A percentile compares a stretch with the other conserved stretches of the same genome.
Evolutionary conservation across 306 rosid species (phyloP).

Genomic region (Datisca glomerata): DNA sequence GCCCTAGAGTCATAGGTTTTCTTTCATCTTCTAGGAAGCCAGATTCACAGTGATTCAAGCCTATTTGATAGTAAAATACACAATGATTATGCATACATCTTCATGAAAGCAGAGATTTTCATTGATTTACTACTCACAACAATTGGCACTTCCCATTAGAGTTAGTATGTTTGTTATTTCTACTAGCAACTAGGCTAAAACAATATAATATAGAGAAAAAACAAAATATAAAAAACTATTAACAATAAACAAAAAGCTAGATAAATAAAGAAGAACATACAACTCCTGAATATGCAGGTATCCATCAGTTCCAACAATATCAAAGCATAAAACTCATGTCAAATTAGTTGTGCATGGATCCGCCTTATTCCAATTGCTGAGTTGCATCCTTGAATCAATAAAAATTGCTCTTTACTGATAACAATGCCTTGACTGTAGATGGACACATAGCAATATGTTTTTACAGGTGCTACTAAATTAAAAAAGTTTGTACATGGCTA

Average conservation of each 20-base stretch:
- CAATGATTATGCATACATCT: too few species aligned
- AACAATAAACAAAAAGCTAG: too few species aligned
- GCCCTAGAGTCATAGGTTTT: too few species aligned
- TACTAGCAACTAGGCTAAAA: background rate
- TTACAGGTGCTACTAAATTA: background rate
- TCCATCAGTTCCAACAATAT: conserved; percentile 23
- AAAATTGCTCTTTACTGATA: conserved; percentile 43
- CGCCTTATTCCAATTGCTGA: conserved; percentile 44
- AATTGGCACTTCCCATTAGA: too few species aligned
- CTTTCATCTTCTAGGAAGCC: too few species aligned
- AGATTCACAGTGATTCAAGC: too few species aligned
- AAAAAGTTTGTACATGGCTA: background rate
- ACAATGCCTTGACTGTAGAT: conserved; percentile 53
- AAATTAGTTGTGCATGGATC: conserved; percentile 66
- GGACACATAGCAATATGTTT: conserved; percentile 3
- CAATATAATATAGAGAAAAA: background rate
- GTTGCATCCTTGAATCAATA: conserved; percentile 35
- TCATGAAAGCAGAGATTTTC: too few species aligned
- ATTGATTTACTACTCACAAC: too few species aligned
- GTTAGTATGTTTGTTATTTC: too few species aligned
- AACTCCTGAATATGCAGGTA: conserved; percentile 47
- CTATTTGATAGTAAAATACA: too few species aligned
- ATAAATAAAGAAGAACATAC: conserved; percentile 29
- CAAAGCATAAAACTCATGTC: conserved; percentile 54
- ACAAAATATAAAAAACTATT: background rate